Evolutionary conservation across 495 filamentous ascomycete species (phyloP), one percentile per base, ranked within the genome.

Genomic region (Penicillium robsamsonii): DNA sequence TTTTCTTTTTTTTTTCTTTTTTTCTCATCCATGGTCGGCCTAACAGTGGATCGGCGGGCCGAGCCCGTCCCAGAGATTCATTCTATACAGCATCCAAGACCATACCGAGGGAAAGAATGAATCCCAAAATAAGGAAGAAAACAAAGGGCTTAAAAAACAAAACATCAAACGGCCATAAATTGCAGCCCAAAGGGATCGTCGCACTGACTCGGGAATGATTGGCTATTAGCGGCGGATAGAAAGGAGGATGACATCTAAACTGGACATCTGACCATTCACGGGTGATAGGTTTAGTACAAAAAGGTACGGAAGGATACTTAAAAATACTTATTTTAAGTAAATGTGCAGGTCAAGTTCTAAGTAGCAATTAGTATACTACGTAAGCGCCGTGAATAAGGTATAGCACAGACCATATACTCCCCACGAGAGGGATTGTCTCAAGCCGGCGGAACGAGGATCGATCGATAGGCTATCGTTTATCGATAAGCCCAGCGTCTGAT

Each of bases 401-500:
- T 52, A 52, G 50, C 50, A 52, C 50, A 52, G 50, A 52, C 50
- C 50, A 52, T 37, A 25, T 30, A 31, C 25, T 42, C 50, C 63
- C 62, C 63, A 51, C 59, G 59, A 56, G 47, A 47, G 46, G 44
- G 46, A 15, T 33, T 47, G 55, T 56, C 52, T 58, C 52, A 56
- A 20, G 55, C 49, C 48, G 47, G 52, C 45, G 24, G 50, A 47
- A 51, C 31, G 24, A 46, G 30, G 35, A 31, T 33, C 44, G 35
- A 59, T 62, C 58, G 63, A 68, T 66, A 69, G 65, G 63, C 63
- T 68, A 61, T 67, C 60, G 60, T 56, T 58, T 62, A 62, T 62
- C 59, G 56, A 65, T 64, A 62, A 64, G 58, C 55, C 48, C 40
- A 50, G 24, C 47, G 17, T 43, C 37, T 51, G 35, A 24, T 27